Conservation (phyloP, 1,284 basidiomycete genomes). For the Irpex sp. region DNA sequence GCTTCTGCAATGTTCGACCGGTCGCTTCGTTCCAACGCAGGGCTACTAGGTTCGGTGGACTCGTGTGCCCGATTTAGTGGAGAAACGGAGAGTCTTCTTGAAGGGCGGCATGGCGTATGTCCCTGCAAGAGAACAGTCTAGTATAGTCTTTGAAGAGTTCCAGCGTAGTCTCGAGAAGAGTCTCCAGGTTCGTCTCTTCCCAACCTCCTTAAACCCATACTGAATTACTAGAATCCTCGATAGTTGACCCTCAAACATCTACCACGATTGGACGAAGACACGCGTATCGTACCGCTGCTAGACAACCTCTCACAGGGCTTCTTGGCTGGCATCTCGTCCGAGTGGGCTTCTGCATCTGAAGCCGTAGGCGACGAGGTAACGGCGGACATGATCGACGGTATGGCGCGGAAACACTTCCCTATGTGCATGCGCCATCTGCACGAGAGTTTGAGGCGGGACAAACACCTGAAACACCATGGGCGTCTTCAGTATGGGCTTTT, state of each 20-base stretch:
- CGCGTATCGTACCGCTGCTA: conserved; percentile 87
- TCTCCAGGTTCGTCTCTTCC: conserved; percentile 61
- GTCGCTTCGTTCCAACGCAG: not conserved
- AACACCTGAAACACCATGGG: conserved; percentile 92
- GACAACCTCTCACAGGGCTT: conserved; percentile 94
- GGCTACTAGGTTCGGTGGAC: conserved; percentile 70
- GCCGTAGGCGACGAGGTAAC: conserved; percentile 67
- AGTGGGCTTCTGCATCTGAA: conserved; percentile 61
- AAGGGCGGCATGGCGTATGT: conserved; percentile 89
- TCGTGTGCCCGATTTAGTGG: conserved; percentile 89
- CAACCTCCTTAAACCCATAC: not conserved
- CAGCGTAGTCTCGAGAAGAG: conserved; percentile 71
- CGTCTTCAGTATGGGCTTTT: conserved; percentile 93
- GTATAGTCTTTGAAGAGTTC: conserved; percentile 89
- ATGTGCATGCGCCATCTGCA: conserved; percentile 95
- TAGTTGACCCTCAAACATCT: conserved; percentile 86
- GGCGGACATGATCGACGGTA: conserved; percentile 91
- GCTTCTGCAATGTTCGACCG: not conserved
- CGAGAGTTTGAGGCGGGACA: conserved; percentile 71
- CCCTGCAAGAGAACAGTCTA: conserved; percentile 77
- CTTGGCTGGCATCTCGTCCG: conserved; percentile 85
- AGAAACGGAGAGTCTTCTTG: conserved; percentile 80
- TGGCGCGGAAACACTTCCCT: conserved; percentile 90
- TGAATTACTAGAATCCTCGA: not conserved
- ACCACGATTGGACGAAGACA: conserved; percentile 95